A percentile compares a stretch with the other conserved stretches of the same genome.
Evolutionary conservation across 208 protist genomes (phyloP).

Genomic region (Acanthamoeba divionensis): DNA sequence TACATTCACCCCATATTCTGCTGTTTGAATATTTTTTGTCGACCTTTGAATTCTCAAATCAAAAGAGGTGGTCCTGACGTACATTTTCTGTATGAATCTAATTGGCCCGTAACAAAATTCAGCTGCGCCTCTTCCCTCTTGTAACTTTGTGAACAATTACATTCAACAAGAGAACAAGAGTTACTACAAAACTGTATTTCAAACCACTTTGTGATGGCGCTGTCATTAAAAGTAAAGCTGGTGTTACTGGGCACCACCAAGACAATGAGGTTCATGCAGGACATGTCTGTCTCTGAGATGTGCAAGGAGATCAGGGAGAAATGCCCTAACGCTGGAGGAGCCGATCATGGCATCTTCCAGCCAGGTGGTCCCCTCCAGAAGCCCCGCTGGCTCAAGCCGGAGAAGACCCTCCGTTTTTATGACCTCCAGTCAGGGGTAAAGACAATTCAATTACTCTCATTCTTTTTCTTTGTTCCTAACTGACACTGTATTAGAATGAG

Average conservation of each 20-base stretch:
- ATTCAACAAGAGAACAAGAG: neutral
- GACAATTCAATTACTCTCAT: neutral
- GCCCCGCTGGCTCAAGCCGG: constrained; percentile 66
- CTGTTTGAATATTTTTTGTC: too few relatives aligned
- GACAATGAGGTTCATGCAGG: constrained; percentile 5
- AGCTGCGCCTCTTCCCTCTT: too few relatives aligned
- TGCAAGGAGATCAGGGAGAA: constrained; percentile 50
- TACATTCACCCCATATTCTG: too few relatives aligned
- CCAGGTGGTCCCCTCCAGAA: constrained; percentile 19
- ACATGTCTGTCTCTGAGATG: constrained; percentile 45
- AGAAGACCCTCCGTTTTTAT: constrained; percentile 76
- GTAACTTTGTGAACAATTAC: too few relatives aligned
- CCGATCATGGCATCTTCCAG: constrained; percentile 51
- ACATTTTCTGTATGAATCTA: neutral
- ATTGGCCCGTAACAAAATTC: neutral
- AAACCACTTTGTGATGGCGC: constrained; percentile 3
- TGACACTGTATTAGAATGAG: neutral
- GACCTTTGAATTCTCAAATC: too few relatives aligned
- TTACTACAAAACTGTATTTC: neutral
- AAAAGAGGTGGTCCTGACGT: neutral
- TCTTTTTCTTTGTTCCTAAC: neutral
- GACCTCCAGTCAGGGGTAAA: constrained; percentile 69
- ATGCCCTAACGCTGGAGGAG: constrained; percentile 9
- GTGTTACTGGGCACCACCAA: constrained; percentile 27
- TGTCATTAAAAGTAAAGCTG: constrained; percentile 40